Evolutionary conservation across 345 rosid genomes (phyloP), one percentile per base, ranked within the genome.

Genomic region (Sisymbrium altissimum): DNA sequence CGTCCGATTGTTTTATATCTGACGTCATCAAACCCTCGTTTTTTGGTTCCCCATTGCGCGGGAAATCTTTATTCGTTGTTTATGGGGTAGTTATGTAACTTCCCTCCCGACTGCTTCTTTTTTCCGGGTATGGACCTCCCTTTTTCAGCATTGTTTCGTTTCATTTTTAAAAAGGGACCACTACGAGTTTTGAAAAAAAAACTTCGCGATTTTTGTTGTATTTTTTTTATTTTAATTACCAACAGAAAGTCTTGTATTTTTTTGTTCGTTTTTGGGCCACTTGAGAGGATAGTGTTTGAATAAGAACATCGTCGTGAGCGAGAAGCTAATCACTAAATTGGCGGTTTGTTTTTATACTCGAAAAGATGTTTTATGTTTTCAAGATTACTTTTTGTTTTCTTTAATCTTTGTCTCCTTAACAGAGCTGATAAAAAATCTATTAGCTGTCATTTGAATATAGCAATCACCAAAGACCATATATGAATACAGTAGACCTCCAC

Each of bases 1-100:
- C 79, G 79, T 75, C 79, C 70, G 79, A 75, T 75, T 68, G 9
- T 61, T 68, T 52, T 68, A 18, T 35, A 21, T 61, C 74, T 74
- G 73, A 74, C 53, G 74, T 68, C 69, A 75, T 9, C 11, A 6
- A 40, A 58, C 62, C 78, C 73, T 23, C 44, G 41, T 8, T 73
- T 53, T 39, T 40, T 27, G 38, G 68, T 41, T 41, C 57, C 69
- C 79, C 41, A 36, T 52, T 61, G 74, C 74, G 74, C 79, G 79
- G 79, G 79, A 75, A 67, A 75, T 14, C n/a, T 36, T 53, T 30
- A 32, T 36, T 58, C 60, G 18, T 39, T 44, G 57, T 12, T 19
- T n/a, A 1, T 29, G 5, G 78, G 78, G 67, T 66, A 66, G 48
- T 9, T 46, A 12, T 5, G 67, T 25, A 4, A 25, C 46, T 49